phyloP scores from a whole-genome alignment of 129 eudicot genomes.

The Centrapalus pauciflorus region DNA sequence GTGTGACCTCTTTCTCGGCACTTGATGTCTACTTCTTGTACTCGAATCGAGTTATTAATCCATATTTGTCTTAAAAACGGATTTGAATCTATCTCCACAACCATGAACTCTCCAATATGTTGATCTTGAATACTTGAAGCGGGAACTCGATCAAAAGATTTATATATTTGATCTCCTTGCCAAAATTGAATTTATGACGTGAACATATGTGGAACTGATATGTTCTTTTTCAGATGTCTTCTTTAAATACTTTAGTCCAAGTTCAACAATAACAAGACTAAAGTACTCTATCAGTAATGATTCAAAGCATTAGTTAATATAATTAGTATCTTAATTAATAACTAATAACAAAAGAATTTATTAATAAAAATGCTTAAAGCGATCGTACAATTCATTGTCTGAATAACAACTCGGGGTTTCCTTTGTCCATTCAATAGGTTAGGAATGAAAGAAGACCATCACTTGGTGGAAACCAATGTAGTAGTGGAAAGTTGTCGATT shows the following conservation, averaged over 20 bases:
- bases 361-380: background rate
- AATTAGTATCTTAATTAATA: too few relatives aligned
- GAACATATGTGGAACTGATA: background rate
- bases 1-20: too few relatives aligned
- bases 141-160: too few relatives aligned
- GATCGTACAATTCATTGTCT: conserved; percentile 6
- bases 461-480: background rate
- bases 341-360: too few relatives aligned
- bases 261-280: background rate
- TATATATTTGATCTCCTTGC: background rate
- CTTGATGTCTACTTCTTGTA: too few relatives aligned
- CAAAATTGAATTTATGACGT: background rate
- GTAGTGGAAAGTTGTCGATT: conserved; percentile 1
- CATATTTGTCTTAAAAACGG: background rate
- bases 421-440: background rate
- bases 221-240: conserved; percentile 2
- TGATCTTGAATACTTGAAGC: background rate
- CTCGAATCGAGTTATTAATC: background rate
- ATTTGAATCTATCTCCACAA: background rate
- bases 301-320: background rate
- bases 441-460: background rate
- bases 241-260: background rate
- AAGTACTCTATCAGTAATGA: background rate
- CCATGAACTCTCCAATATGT: background rate
- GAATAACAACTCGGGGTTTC: conserved; percentile 17